Evolutionary conservation across 1,139 yeast genomes (phyloP), one percentile per base, ranked within the genome.

Genomic region (Tardiomyces digboiensis): DNA sequence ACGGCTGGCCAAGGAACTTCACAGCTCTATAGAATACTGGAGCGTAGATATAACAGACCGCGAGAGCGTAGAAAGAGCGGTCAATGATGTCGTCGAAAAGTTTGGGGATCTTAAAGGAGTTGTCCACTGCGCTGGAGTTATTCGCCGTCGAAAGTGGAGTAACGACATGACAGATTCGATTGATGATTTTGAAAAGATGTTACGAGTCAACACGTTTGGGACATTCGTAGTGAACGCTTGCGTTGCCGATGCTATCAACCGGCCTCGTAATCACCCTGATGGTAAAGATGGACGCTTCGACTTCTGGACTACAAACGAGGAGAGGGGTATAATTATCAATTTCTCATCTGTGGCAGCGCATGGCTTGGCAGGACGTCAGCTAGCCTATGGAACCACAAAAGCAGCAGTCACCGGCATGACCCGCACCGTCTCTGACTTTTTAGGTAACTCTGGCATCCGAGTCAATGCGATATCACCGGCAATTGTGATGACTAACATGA

Each of bases 331-430:
- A 16, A 49, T 49, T 38, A 39, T 49, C 36, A 49, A 49, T 43
- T 46, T 46, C 29, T 36, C 46, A 12, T 49, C 52, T 4, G 52
- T 50, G 12, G 52, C 51, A 3, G 47, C 45, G 16, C 45, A 49
- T 36, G 52, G 47, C 33, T 42, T 47, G 42, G 48, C 47, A 38
- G 52, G 49, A 16, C 44, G 52, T 38, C 44, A 41, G 21, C 36
- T 49, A 6, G 29, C 42, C 37, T 46, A 46, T 36, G 49, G 46
- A 12, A 46, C 49, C 21, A 33, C 80, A 46, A 84, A 84, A 56
- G 76, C 80, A 0, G 93, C 86, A 0, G 54, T 84, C 13, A 55
- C 74, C 39, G 80, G 79, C 3, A 78, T 82, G 52, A 73, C 86
- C 0, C 62, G 65, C 39, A 65, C 77, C 0, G 57, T 82, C 39